A percentile compares a stretch with the other conserved stretches of the same genome.
Evolutionary conservation across 2,329 filamentous ascomycete genomes (phyloP).

Genomic region (Fusarium lateritium): DNA sequence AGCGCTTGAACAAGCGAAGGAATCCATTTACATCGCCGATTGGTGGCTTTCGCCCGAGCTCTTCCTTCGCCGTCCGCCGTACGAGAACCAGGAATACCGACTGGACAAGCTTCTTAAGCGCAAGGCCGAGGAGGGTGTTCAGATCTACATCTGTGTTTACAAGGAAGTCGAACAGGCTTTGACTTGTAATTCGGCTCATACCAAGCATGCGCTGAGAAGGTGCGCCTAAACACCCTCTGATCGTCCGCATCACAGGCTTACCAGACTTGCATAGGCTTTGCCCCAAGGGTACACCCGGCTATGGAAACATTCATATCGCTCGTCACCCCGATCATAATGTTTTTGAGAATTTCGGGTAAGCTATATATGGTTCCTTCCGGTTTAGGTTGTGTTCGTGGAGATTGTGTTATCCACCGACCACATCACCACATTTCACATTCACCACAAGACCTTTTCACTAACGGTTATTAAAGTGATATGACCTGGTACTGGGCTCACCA

Average conservation of each 20-base stretch:
- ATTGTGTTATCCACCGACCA: not conserved
- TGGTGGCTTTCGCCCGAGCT: constrained; percentile 97
- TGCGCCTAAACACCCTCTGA: not conserved
- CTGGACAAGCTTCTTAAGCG: constrained; percentile 90
- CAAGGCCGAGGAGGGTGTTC: constrained; percentile 90
- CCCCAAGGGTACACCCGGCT: constrained; percentile 83
- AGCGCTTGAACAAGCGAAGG: constrained; percentile 89
- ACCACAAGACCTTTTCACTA: not conserved
- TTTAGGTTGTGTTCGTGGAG: not conserved
- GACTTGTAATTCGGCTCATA: constrained; percentile 93
- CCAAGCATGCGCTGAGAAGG: constrained; percentile 73
- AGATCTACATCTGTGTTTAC: constrained; percentile 95
- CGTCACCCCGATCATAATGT: constrained; percentile 96
- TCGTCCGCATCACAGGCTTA: not conserved
- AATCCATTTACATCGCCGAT: constrained; percentile 95
- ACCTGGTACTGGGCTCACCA: constrained; percentile 99
- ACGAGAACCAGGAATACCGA: constrained; percentile 86
- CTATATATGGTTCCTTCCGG: not conserved
- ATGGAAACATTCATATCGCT: constrained; percentile 91
- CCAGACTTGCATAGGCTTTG: constrained; percentile 67
- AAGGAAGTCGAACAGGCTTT: constrained; percentile 86
- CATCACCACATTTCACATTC: not conserved
- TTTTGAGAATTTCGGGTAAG: constrained; percentile 84
- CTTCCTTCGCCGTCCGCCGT: constrained; percentile 87
- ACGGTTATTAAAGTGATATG: constrained; percentile 60